Evolutionary conservation across 2,329 filamentous ascomycete genomes (phyloP), one percentile per base, ranked within the genome.

Genomic region (Ascochyta lentis): DNA sequence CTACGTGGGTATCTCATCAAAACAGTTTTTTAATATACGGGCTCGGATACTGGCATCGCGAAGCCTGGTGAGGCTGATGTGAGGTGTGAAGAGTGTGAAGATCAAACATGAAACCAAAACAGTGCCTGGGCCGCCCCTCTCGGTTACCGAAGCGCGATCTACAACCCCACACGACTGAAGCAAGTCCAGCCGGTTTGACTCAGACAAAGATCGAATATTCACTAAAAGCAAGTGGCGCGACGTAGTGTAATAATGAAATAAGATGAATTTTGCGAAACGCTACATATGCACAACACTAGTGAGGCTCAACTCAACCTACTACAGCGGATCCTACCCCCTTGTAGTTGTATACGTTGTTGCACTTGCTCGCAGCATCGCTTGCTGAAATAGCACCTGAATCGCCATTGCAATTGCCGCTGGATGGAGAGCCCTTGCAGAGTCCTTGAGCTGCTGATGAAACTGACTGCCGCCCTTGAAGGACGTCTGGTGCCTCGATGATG

Each of bases 321-420:
- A 56, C 43, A 6, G 53, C 53, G 6, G 42, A 41, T 10, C 37
- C 24, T 1, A 37, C 31, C 1, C 57, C 62, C 3, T 49, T 58
- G 1, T 52, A 61, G 35, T 72, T 72, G 29, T 63, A 66, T 10
- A 72, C 65, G 6, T 59, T 71, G n/a, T 70, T 70, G 35, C 69
- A 72, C 52, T 67, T 49, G 12, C 55, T 38, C 4, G 49, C 43
- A 15, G 65, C 60, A 16, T 67, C 61, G 3, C 43, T 39, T 4
- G 58, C 60, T 1, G 60, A 60, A 7, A 71, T 63, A 4, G 31
- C 40, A 7, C 63, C 64, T 3, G 23, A 19, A 1, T 31, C 41
- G 8, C 61, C 59, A 19, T 58, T 60, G 46, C 70, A 73, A 19
- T 73, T 73, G 8, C 70, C 68, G 9, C 43, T 56, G 0, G 56